Evolutionary conservation across 2,329 filamentous ascomycete genomes (phyloP).

Genomic region (Neopestalotiopsis sp.): DNA sequence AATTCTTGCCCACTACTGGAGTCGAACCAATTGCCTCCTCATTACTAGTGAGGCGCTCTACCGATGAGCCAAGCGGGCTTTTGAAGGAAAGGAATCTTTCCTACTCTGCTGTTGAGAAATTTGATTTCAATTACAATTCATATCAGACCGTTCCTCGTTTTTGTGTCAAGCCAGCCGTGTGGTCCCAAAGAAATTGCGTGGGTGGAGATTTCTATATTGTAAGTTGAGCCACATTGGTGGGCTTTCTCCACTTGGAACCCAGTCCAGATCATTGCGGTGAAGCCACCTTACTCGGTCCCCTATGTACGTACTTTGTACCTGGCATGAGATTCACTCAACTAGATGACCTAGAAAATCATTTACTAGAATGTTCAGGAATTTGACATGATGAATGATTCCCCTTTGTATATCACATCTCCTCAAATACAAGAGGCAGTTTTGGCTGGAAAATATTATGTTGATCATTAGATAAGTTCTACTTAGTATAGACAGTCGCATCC

Average conservation of each 20-base stretch:
- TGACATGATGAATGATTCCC: no score
- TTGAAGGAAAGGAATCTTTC: background rate
- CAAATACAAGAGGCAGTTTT: background rate
- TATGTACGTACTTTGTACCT: background rate
- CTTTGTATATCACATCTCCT: no score
- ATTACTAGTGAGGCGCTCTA: slow-evolving; percentile 14
- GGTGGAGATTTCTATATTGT: background rate
- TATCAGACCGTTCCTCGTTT: background rate
- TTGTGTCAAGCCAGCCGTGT: no score
- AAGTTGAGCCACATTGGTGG: background rate
- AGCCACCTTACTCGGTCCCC: background rate
- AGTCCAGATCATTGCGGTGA: background rate
- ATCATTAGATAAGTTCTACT: background rate
- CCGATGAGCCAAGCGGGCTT: slow-evolving; percentile 10
- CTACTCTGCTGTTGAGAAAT: background rate
- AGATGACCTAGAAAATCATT: no score
- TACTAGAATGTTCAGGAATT: background rate
- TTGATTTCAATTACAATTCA: background rate
- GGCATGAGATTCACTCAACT: background rate
- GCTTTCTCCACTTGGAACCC: background rate
- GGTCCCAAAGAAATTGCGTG: background rate
- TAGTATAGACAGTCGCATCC: background rate
- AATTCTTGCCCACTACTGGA: slow-evolving; percentile 9
- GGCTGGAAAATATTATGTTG: background rate
- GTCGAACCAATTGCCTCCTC: slow-evolving; percentile 12